Evolutionary conservation across 805 yeast genomes (phyloP), one percentile per base, ranked within the genome.

Genomic region (Ogataea wickerhamii): DNA sequence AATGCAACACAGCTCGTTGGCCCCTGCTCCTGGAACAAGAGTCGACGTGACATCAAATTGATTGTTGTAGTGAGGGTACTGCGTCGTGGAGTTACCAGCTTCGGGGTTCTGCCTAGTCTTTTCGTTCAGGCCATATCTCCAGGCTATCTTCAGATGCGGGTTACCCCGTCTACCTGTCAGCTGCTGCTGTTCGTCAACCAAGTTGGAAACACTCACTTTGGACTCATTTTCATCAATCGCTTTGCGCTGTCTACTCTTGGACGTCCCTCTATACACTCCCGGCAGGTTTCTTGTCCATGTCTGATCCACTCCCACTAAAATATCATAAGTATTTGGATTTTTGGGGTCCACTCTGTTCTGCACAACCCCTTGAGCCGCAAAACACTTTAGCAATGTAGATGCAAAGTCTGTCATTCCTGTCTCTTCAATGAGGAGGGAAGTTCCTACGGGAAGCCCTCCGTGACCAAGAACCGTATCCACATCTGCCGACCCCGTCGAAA

Each of bases 351-450:
- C 40, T 48, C 88, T 65, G 51, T 72, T 79, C 44, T 84, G 91
- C 1, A 77, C 59, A 23, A 82, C 60, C 11, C 96, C 95, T 59
- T 86, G 94, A 1, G 94, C 71, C 1, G 85, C 79, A 64, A 80
- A 85, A 3, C 77, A 65, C 46, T 88, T 78, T 19, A 80, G 57
- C 25, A 91, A 47, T 8, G 86, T 79, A 5, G 87, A 73, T 5
- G 84, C 71, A 55, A 87, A 91, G 54, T 91, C 97, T 0, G 98
- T 91, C 5, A 91, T 81, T 0, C 95, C 93, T 12, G 76, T 73
- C 56, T 91, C 98, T 57, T 87, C 91, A 4, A 91, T 56, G 11
- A 89, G 58, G 26, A 88, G 55, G 5, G 84, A 71, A 8, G 70
- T 61, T 1, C 96, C 95, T 10, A 86, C 49, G 1, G 98, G 98